Base-by-base conservation (phyloP, 495 filamentous ascomycete species). In the Xylaria nigripes region DNA sequence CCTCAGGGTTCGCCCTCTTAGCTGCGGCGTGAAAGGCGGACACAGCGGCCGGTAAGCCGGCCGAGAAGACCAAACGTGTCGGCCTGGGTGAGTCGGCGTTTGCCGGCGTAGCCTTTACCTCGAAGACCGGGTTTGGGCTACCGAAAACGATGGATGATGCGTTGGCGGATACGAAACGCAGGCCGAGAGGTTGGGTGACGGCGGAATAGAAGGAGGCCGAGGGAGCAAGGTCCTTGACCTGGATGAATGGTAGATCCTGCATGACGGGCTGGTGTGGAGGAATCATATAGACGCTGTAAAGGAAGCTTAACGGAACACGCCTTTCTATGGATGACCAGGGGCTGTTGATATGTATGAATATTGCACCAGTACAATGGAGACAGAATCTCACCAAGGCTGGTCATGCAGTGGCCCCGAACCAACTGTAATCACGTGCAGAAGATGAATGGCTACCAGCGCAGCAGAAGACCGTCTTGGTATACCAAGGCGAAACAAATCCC, bases 171-270 rank as follows among this genome's bases (percentile, higher is more conserved):
- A 90, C 76, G 66, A 81, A 94, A 46, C 77, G 77, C 51, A 93
- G 83, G 19, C 86, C 86, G 18, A 94, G 73, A 0, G 89, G 86
- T 55, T 86, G 83, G 43, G 85, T 72, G 59, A 89, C 78, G 55
- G 84, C 78, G 4, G 90, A 79, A 68, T 87, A 95, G 73, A 91
- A 92, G 1, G 86, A 91, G 41, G 81, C 83, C 7, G 87, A 85
- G 18, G 82, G 83, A 7, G 88, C 82, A 36, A 93, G 84, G 64
- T 91, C 81, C 43, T 81, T 83, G 61, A 92, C 89, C 61, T 78
- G 70, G 43, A 78, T 49, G 47, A 70, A 67, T 49, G 76, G 77
- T 55, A 73, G 61, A 57, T 70, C 50, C 55, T 56, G 59, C 63
- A 66, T 66, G 41, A 47, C 50, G 60, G 51, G 51, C 43, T 27